phyloP scores from a whole-genome alignment of 2,329 filamentous ascomycete species.

The Botrytis aclada region DNA sequence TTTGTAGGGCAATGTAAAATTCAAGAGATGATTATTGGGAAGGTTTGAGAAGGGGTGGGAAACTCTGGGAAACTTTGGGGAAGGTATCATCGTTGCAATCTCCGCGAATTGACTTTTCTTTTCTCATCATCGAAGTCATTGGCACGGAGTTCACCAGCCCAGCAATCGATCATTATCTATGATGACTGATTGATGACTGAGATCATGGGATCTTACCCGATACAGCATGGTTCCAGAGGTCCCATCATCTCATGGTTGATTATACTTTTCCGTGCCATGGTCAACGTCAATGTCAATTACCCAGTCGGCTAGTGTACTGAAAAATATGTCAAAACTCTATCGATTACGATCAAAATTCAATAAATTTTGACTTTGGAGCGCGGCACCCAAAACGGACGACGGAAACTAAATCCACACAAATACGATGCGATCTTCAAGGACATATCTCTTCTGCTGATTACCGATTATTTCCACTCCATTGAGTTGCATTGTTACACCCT shows the following conservation, averaged over 20 bases:
- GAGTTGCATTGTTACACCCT: not conserved
- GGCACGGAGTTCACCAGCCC: not conserved
- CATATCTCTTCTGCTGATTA: not conserved
- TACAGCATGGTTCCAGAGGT: too few species aligned
- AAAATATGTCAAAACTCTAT: not conserved
- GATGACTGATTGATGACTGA: slow-evolving; percentile 1
- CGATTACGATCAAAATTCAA: not conserved
- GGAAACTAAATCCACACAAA: not conserved
- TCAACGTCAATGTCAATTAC: not conserved
- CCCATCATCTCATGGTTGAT: not conserved
- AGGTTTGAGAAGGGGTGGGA: not conserved
- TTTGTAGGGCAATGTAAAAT: not conserved
- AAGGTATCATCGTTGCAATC: slow-evolving; percentile 1
- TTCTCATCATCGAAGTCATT: not conserved
- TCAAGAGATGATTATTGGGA: not conserved
- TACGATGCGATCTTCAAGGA: not conserved
- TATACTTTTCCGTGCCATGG: not conserved
- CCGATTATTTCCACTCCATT: not conserved
- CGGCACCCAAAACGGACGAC: not conserved
- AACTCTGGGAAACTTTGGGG: not conserved
- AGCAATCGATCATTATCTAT: not conserved
- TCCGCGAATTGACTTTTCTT: not conserved
- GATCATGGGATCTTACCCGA: not conserved
- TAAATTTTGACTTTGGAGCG: not conserved
- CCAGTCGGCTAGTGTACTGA: too few species aligned